Base-by-base conservation (phyloP, 306 rosid genomes). In the Corylus avellana region DNA sequence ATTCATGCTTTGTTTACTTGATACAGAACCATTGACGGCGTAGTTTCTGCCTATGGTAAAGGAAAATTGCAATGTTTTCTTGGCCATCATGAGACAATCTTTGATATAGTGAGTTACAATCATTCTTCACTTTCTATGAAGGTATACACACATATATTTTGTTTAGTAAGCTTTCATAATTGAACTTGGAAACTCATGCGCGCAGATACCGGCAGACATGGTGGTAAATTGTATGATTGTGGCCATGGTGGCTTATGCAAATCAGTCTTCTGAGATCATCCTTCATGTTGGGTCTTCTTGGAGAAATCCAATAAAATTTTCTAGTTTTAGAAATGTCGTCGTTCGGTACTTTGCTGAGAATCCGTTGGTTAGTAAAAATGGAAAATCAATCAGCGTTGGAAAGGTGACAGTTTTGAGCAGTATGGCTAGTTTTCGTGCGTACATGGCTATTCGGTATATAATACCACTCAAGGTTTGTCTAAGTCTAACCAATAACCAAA, bases 171-270 rank as follows among this genome's bases (percentile, higher is more conserved):
- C 70, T 35, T 10, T 7, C 1, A 16, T 70, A 17, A 54, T 25
- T n/a, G 32, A 53, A 8, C 13, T 1, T 57, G 2, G 35, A 72
- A 66, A 66, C 11, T 77, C 69, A 56, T 61, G 77, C 73, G 25
- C 0, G 25, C 25, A 88, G 91, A 81, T 86, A 56, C 93, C 91
- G 1, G 93, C 78, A 42, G 93, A 90, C 35, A 51, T 88, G 86
- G 85, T 84, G 55, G 75, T 78, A 50, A 88, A 86, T 63, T 76
- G 86, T 74, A 79, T 22, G 25, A 22, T 22, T 22, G 25, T 22
- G 25, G 25, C 25, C 25, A 22, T 22, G 25, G 25, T 22, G 9
- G 62, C 59, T 32, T 73, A 59, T 72, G 83, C 84, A 35, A 70
- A 80, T 29, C 48, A 87, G 48, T 17, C 64, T 53, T n/a, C 48